Base-by-base conservation (phyloP, 2,329 filamentous ascomycete species). In the Sordariomycetes sp. region DNA sequence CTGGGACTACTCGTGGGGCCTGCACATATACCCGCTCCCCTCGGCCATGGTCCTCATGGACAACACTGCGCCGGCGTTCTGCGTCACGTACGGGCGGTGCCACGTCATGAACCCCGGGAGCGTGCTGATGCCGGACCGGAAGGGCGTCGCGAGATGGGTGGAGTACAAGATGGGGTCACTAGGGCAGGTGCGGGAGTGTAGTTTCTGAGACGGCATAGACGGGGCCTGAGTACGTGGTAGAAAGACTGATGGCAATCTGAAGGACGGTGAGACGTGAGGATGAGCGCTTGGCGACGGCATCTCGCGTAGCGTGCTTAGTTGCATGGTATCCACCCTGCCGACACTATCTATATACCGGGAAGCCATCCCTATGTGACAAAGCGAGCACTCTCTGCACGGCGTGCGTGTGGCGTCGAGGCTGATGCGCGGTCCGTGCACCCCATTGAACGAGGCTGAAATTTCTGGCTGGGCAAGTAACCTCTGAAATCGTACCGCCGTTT, bases 91-190 rank as follows among this genome's bases (percentile, higher is more conserved):
- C 66, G 92, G 96, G 70, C 92, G 91, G 0, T 97, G 94, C 66
- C 89, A 94, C 72, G 91, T 96, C 36, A 85, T 99, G 80, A 99
- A 99, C 68, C 91, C 94, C 0, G 90, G 90, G 6, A 78, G 80
- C 54, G 70, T 99, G 54, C 77, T 95, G 25, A 84, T 89, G 0
- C 74, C 81, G 0, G 86, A 85, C 0, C 78, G 84, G 56, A 80
- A 82, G 61, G 83, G 84, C 3, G 81, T 85, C 7, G 87, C 84
- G 6, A 79, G 85, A 61, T 97, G 94, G 92, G 78, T 92, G 1
- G 94, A 97, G 72, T 97, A 92, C 73, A 87, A 88, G 69, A 70
- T 89, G 51, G 77, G 82, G 28, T 78, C 75, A 54, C 76, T 78
- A 58, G 87, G 86, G 1, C 79, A 68, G 64, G 68, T 87, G 12